Percentiles rank a stretch among this genome's conserved stretches.
phyloP scores from a whole-genome alignment of 2,329 filamentous ascomycete genomes.

The Colletotrichum costaricense region DNA sequence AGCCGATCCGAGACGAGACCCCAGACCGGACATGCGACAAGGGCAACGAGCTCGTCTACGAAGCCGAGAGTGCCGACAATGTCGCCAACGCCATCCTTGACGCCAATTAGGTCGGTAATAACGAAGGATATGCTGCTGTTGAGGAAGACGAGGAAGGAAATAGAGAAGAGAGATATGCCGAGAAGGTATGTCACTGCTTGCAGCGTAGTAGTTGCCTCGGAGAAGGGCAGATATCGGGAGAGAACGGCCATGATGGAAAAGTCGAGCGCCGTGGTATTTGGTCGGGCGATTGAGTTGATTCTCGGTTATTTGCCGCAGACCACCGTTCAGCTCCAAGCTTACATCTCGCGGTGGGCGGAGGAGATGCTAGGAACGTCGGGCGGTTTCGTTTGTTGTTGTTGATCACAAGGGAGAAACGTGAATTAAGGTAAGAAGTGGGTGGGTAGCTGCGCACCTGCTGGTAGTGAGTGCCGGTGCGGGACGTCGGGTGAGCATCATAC shows the following conservation, averaged over 20 bases:
- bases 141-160: constrained; percentile 90
- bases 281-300: constrained; percentile 23
- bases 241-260: constrained; percentile 43
- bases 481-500: constrained; percentile 28
- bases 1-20: constrained; percentile 81
- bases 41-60: constrained; percentile 83
- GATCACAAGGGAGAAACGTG: constrained; percentile 26
- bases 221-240: constrained; percentile 66
- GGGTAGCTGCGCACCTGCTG: constrained; percentile 27
- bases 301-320: constrained; percentile 26
- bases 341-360: constrained; percentile 27
- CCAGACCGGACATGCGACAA: constrained; percentile 85
- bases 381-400: constrained; percentile 29
- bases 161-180: constrained; percentile 86
- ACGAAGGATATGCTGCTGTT: constrained; percentile 89
- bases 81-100: constrained; percentile 79
- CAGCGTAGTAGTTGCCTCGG: constrained; percentile 66
- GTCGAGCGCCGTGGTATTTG: constrained; percentile 9
- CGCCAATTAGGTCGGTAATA: constrained; percentile 83
- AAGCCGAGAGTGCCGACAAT: constrained; percentile 88
- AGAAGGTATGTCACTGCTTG: constrained; percentile 82
- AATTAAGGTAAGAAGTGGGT: neutral
- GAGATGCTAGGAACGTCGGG: neutral
- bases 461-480: constrained; percentile 22
- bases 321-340: constrained; percentile 22